Base-by-base conservation (phyloP, 1,284 basidiomycete species). In the Retiboletus flavoniger region DNA sequence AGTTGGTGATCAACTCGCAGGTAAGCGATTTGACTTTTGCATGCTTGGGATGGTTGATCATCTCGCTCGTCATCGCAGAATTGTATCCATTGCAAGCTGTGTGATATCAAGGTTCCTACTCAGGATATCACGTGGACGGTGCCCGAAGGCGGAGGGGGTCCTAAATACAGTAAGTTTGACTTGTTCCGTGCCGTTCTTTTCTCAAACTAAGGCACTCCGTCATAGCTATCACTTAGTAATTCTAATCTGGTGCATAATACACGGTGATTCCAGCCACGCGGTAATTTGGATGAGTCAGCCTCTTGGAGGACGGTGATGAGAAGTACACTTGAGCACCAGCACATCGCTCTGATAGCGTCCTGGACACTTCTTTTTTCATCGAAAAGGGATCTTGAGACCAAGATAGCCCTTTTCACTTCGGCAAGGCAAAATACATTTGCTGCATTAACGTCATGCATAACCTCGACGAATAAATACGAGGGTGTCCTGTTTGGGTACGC, bases 1-100 rank as follows among this genome's bases (percentile, higher is more conserved):
- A 92, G 75, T 79, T 99, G 55, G 89, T 98, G 17, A 99, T 98
- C 73, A 99, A 99, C 74, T 92, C 93, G 11, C 96, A 98, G 79
- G 89, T 89, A 55, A 32, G 77, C 65, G 38, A 32, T 24, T 40
- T 16, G 1, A 10, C 47, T 47, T 28, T 17, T 7, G 38, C 11
- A 13, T 3, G 6, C 46, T 29, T 26, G 32, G 8, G 17, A 8
- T 24, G 19, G 36, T 47, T 56, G 42, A 59, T 32, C 13, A 47
- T 21, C 40, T 32, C 3, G 2, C 14, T 56, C 29, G 19, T 11
- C 8, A 34, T 16, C 17, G 31, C 56, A 89, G 85, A 92, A 92
- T 62, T 93, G 91, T 69, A 92, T 93, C 38, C 91, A 97, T 71
- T 97, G 94, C 78, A 96, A 97, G 74, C 78, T 95, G 40, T 97